A percentile compares a stretch with the other conserved stretches of the same genome.
phyloP scores from a whole-genome alignment of 331 rosid genomes.

The Arachis monticola region DNA sequence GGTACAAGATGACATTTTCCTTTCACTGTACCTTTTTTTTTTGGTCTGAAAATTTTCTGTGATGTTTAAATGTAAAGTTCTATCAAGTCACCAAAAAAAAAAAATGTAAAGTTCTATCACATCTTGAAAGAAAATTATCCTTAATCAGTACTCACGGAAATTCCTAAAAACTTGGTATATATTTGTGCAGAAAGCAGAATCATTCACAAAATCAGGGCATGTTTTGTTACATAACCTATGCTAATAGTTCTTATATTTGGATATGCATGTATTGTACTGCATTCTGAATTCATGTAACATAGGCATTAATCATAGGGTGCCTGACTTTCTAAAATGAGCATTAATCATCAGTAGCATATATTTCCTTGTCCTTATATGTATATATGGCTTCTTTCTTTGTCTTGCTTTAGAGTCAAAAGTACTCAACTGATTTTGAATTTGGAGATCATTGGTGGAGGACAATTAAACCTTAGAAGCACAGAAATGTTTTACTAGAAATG shows the following conservation, averaged over 20 bases:
- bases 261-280: background rate
- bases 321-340: slow-evolving; percentile 17
- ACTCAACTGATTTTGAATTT: slow-evolving; percentile 5
- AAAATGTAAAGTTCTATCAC: background rate
- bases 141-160: background rate
- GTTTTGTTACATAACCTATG: background rate
- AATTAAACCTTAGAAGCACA: slow-evolving; percentile 32
- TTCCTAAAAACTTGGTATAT: background rate
- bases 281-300: slow-evolving; percentile 1
- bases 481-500: slow-evolving; percentile 21
- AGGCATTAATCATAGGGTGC: slow-evolving; percentile 1
- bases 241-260: slow-evolving; percentile 1
- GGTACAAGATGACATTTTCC: slow-evolving; percentile 50
- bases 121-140: background rate
- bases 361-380: background rate
- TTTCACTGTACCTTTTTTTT: slow-evolving; percentile 7
- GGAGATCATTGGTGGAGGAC: slow-evolving; percentile 12
- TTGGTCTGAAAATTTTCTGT: slow-evolving; percentile 6
- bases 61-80: slow-evolving; percentile 1
- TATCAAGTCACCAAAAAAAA: no score
- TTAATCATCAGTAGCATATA: background rate
- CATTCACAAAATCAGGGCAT: background rate
- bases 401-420: background rate
- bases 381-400: no score
- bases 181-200: background rate